phyloP scores from a whole-genome alignment of 768 basidiomycete species.

The Termitomyces sp. region DNA sequence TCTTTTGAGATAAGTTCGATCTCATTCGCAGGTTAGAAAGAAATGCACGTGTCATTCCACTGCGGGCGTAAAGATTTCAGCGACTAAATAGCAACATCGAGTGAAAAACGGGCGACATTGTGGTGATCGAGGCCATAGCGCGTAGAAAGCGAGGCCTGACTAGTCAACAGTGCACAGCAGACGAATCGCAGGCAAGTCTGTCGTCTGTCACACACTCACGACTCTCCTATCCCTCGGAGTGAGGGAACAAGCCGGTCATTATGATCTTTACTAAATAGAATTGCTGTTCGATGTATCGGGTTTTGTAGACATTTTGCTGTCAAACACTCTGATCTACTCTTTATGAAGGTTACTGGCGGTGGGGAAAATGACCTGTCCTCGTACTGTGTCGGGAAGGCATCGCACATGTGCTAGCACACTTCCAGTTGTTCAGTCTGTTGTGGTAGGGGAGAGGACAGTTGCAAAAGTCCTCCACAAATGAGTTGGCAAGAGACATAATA shows the following conservation, averaged over 20 bases:
- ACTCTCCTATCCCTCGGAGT: slow-evolving; percentile 93
- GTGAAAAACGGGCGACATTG: neutral
- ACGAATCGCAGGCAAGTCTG: slow-evolving; percentile 92
- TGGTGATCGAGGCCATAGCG: too few species aligned
- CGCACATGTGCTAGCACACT: slow-evolving; percentile 64
- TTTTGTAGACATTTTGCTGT: slow-evolving; percentile 81
- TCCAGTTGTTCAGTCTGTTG: slow-evolving; percentile 57
- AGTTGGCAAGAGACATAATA: too few species aligned
- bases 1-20: slow-evolving; percentile 97
- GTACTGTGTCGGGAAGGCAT: slow-evolving; percentile 80
- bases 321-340: slow-evolving; percentile 87
- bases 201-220: slow-evolving; percentile 71
- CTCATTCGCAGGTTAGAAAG: slow-evolving; percentile 66
- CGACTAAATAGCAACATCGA: neutral
- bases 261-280: neutral
- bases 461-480: slow-evolving; percentile 33
- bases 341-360: slow-evolving; percentile 76
- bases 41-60: slow-evolving; percentile 91
- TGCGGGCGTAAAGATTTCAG: slow-evolving; percentile 21
- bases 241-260: slow-evolving; percentile 74
- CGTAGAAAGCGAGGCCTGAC: too few species aligned
- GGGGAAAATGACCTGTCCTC: slow-evolving; percentile 83
- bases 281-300: neutral
- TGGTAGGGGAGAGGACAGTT: slow-evolving; percentile 61
- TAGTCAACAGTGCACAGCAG: slow-evolving; percentile 43